Evolutionary conservation across 495 filamentous ascomycete genomes (phyloP), one percentile per base, ranked within the genome.

Genomic region (Aspergillus coremiiformis): DNA sequence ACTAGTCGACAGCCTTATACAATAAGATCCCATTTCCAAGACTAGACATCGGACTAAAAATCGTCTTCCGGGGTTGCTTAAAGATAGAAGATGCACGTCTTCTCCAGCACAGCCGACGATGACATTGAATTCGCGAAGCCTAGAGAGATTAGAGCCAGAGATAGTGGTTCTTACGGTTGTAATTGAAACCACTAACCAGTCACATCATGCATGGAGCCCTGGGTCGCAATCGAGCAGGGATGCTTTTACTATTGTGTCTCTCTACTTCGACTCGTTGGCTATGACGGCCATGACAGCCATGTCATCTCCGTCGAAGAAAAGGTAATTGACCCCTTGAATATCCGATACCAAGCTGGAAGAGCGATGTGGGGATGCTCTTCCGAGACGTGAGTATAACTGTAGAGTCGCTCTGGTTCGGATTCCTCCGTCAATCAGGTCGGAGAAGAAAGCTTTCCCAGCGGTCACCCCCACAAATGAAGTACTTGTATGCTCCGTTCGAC

Each of bases 31-130:
- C 24, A 27, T 27, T 4, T 27, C 24, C 24, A 27, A 27, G 9
- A 9, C 24, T 4, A 27, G 24, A 9, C 24, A 27, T 27, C 4
- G 4, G 4, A 32, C 47, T 39, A 4, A 63, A 86, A 94, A 63
- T 84, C 88, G 49, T 84, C 83, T 4, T 89, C 92, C 6, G 88
- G 24, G 24, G 24, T 27, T 27, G 24, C 24, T 27, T 27, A 27
- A 27, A 27, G 24, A 9, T 27, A 9, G 24, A 9, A 27, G 24
- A 27, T n/a, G n/a, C n/a, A n/a, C 89, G 72, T 95, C 89, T 70
- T 84, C 89, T 33, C 89, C 89, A 5, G 89, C 89, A 70, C 87
- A 88, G 61, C 87, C 87, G 49, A 95, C 74, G 53, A 95, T 90
- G 54, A 91, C 86, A 49, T 81, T 79, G 85, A 78, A 67, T 74